A percentile compares a stretch with the other conserved stretches of the same genome.
Evolutionary conservation across 768 basidiomycete genomes (phyloP).

Genomic region (Leccinellum albellum): DNA sequence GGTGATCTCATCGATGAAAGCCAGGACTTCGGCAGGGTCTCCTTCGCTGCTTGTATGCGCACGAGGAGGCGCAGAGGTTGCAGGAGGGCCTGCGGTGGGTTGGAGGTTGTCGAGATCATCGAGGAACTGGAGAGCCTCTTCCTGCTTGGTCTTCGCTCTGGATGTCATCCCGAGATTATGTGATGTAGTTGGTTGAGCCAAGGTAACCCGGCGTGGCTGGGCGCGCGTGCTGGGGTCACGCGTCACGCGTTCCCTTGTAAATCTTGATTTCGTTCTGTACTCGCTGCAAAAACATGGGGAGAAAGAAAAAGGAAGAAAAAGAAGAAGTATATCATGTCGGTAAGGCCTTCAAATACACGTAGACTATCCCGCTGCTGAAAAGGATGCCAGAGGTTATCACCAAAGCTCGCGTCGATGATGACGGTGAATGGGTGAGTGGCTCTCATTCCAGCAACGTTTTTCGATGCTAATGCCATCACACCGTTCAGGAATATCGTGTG

Average conservation of each 20-base stretch:
- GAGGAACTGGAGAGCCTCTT: conserved; percentile 89
- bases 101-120: conserved; percentile 89
- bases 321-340: conserved; percentile 48
- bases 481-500: conserved; percentile 57
- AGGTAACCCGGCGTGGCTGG: too few species aligned
- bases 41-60: conserved; percentile 42
- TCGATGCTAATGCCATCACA: background rate
- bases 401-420: conserved; percentile 49
- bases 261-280: background rate
- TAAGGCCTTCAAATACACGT: conserved; percentile 21
- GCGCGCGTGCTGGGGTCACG: too few species aligned
- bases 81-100: conserved; percentile 32
- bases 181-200: background rate
- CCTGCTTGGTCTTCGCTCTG: conserved; percentile 70
- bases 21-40: conserved; percentile 80
- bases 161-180: conserved; percentile 31
- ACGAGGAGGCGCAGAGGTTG: conserved; percentile 13
- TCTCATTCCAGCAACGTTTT: background rate
- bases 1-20: conserved; percentile 92
- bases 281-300: conserved; percentile 15
- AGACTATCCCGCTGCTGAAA: background rate
- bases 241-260: conserved; percentile 14
- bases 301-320: conserved; percentile 26
- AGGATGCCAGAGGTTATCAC: conserved; percentile 53
- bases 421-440: conserved; percentile 50